phyloP scores from a whole-genome alignment of 768 basidiomycete genomes.

The Russula sp. region DNA sequence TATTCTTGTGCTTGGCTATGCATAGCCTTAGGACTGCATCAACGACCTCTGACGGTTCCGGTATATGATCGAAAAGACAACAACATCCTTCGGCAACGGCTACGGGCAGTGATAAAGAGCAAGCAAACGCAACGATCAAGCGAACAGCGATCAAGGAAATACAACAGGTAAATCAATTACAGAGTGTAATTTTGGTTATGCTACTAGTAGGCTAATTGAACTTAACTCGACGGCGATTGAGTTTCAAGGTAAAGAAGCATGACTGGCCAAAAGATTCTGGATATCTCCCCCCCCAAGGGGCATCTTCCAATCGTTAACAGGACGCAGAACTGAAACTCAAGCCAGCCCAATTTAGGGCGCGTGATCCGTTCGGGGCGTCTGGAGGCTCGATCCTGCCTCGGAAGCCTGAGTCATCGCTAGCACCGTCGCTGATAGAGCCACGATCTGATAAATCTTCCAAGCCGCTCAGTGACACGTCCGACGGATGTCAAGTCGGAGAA shows the following conservation, averaged over 20 bases:
- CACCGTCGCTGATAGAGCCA: constrained; percentile 6
- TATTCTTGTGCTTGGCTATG: too few species aligned
- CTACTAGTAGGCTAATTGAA: too few species aligned
- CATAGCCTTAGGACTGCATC: too few species aligned
- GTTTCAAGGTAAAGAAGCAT: background rate
- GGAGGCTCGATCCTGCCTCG: constrained; percentile 16
- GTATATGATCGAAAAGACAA: background rate
- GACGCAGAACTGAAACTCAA: constrained; percentile 41
- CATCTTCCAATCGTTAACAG: constrained; percentile 26
- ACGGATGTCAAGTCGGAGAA: constrained; percentile 6
- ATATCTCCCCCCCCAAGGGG: constrained; percentile 24
- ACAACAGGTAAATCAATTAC: background rate
- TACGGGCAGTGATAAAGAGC: background rate
- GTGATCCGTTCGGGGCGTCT: constrained; percentile 10
- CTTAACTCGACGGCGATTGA: background rate
- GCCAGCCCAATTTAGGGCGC: constrained; percentile 27
- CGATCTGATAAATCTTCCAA: constrained; percentile 9
- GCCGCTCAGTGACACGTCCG: background rate
- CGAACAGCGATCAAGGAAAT: too few species aligned
- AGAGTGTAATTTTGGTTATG: background rate
- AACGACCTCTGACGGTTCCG: too few species aligned
- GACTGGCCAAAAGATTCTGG: constrained; percentile 12
- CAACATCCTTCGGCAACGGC: background rate
- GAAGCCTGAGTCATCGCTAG: constrained; percentile 24
- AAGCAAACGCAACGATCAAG: too few species aligned